phyloP scores from a whole-genome alignment of 139 green algal species.

The Micractinium conductrix region DNA sequence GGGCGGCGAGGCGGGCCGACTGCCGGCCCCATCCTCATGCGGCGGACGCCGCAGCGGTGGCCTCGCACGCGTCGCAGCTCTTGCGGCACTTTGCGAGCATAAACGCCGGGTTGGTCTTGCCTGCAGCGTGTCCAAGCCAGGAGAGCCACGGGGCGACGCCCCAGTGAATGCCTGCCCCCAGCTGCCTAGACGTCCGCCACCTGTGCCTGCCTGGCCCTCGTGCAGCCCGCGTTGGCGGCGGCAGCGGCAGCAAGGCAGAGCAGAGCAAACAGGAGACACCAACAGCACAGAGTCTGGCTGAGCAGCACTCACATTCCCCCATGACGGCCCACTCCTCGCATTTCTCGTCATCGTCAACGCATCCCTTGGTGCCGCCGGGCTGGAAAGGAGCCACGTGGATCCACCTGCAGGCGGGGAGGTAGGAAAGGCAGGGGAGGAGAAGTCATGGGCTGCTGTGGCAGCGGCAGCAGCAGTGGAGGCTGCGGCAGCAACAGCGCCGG shows the following conservation, averaged over 20 bases:
- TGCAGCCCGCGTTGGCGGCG: neutral
- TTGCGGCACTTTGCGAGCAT: constrained; percentile 6
- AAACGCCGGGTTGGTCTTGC: constrained; percentile 4
- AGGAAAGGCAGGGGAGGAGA: neutral
- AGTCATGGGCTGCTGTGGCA: too few species aligned
- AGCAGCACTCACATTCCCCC: constrained; percentile 39
- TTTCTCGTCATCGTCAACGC: constrained; percentile 18
- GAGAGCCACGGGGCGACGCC: neutral
- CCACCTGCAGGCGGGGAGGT: constrained; percentile 45
- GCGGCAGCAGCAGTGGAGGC: neutral
- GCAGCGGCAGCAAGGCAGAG: neutral
- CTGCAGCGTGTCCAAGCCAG: neutral
- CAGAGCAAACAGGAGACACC: neutral
- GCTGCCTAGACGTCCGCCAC: neutral
- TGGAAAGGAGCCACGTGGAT: constrained; percentile 59
- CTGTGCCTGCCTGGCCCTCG: too few species aligned
- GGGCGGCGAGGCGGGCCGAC: too few species aligned
- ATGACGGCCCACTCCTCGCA: constrained; percentile 48
- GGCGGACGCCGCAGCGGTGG: neutral
- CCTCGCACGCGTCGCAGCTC: constrained; percentile 8
- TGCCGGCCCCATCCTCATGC: neutral
- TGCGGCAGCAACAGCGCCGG: too few species aligned
- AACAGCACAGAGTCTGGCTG: neutral
- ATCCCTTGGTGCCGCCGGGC: constrained; percentile 9
- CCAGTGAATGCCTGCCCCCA: neutral